Base-by-base conservation (phyloP, 805 yeast species). In the Diddensiella transvaalensis region DNA sequence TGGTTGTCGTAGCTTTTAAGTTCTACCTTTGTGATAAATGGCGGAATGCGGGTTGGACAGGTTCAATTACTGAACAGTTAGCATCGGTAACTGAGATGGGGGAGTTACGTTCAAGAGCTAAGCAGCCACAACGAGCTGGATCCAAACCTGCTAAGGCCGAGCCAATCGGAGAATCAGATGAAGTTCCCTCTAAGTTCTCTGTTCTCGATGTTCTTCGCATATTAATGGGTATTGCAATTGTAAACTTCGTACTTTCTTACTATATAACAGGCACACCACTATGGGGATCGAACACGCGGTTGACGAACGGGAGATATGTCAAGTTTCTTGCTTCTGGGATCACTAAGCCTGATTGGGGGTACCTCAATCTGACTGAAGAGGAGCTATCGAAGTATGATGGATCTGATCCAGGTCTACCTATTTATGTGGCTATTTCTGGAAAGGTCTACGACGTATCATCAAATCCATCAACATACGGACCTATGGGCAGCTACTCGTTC, bases 401-500 rank as follows among this genome's bases (percentile, higher is more conserved):
- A 0, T 38, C 70, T 0, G 72, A 78, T 54, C 58, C 70, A 0
- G 40, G 42, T 0, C 56, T 70, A 4, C 87, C 87, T 0, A 73
- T 84, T 1, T 80, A 78, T 54, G 53, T 85, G 2, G 85, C 78
- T 0, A 62, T 85, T 2, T 67, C 80, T 56, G 86, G 86, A 0
- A 69, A 67, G 11, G 82, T 85, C 0, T 85, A 70, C 57, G 91
- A 85, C 58, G 93, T 85, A 4, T 66, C 79, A 1, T 63, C 73
- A 0, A 67, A 76, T 10, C 65, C 72, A 1, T 66, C 60, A 3
- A 65, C 80, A 2, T 85, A 85, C 60, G 85, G 85, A 0, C 81
- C 82, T 0, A 65, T 70, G 0, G 85, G 85, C 0, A 59, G 78
- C 0, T 85, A 85, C 60, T 57, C 69, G 6, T 65, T 72, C 37